Evolutionary conservation across 768 basidiomycete species (phyloP), one percentile per base, ranked within the genome.

Genomic region (Russula vinacea): DNA sequence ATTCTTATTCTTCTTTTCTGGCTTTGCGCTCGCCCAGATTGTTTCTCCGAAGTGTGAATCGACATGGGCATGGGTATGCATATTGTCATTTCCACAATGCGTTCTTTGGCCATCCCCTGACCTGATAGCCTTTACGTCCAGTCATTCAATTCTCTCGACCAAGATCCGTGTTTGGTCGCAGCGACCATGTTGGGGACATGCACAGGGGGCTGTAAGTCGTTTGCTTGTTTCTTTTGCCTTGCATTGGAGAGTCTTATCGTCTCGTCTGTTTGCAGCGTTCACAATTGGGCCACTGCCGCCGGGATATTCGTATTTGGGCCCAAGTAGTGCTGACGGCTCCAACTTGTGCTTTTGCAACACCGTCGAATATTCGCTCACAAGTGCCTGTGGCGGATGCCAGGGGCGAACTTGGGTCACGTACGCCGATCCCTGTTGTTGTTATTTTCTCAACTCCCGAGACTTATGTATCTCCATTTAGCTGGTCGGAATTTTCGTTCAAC

Each of bases 341-440:
- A 26, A 55, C 37, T 11, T 40, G 45, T 62, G 61, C 61, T 22
- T 32, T 26, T 62, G 62, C 9, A 62, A 24, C 55, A 56, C 55
- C 9, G 33, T 53, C n/a, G 33, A 1, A 22, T 53, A 53, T 35
- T 53, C 40, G 1, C 61, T 62, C 24, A 6, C 50, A 2, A 62
- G 61, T 24, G 61, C 61, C 6, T 62, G 61, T 19, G 55, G 26
- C 7, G 54, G 37, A 17, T 62, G 55, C 26, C 63, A 64, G 39
- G 29, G 32, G 19, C 0, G 2, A n/a, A 5, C 7, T 1, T 64
- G 53, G 63, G 42, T 13, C 13, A 32, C 37, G 63, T 64, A n/a
- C 22, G n/a, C n/a, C n/a, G 47, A 50, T 29, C 26, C 6, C 45
- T 19, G 45, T 22, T 9, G 2, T 49, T 13, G 6, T 26, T 11